phyloP scores from a whole-genome alignment of 768 basidiomycete genomes.

The Cytidiella melzeri region DNA sequence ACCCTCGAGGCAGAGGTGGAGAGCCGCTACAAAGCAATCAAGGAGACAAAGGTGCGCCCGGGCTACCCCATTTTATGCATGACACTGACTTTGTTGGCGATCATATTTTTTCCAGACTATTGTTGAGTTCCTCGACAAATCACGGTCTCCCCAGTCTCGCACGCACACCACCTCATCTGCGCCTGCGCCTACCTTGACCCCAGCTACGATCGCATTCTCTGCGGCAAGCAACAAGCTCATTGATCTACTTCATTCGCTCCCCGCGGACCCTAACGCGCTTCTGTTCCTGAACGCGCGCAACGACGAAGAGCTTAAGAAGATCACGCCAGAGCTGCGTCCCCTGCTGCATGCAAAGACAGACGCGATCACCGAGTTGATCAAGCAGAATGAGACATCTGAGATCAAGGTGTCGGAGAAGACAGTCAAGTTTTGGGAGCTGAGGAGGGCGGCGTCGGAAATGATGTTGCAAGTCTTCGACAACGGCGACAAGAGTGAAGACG shows the following conservation, averaged over 20 bases:
- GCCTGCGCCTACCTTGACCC: conserved; percentile 71
- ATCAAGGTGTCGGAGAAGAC: conserved; percentile 57
- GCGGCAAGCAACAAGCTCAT: conserved; percentile 39
- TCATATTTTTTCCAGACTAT: conserved; percentile 51
- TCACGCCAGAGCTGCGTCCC: conserved; percentile 38
- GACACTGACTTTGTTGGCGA: background rate
- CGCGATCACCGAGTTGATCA: conserved; percentile 39
- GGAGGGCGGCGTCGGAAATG: conserved; percentile 37
- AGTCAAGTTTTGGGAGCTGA: conserved; percentile 54
- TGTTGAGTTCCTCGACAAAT: conserved; percentile 78
- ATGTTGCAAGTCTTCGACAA: conserved; percentile 41
- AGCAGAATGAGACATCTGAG: conserved; percentile 42
- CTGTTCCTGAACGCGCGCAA: conserved; percentile 54
- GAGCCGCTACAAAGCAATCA: conserved; percentile 74
- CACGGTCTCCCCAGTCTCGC: conserved; percentile 60
- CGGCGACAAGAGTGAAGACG: conserved; percentile 33
- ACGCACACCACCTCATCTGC: conserved; percentile 65
- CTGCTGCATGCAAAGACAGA: conserved; percentile 41
- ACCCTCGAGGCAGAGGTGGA: conserved; percentile 65
- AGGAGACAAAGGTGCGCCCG: conserved; percentile 59
- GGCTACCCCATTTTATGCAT: no score
- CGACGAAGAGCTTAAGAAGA: conserved; percentile 40
- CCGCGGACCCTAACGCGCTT: conserved; percentile 58
- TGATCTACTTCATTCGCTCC: conserved; percentile 55
- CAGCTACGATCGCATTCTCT: conserved; percentile 73